Evolutionary conservation across 352 stramenopile species (phyloP).

Genomic region (Phytophthora tentaculata): DNA sequence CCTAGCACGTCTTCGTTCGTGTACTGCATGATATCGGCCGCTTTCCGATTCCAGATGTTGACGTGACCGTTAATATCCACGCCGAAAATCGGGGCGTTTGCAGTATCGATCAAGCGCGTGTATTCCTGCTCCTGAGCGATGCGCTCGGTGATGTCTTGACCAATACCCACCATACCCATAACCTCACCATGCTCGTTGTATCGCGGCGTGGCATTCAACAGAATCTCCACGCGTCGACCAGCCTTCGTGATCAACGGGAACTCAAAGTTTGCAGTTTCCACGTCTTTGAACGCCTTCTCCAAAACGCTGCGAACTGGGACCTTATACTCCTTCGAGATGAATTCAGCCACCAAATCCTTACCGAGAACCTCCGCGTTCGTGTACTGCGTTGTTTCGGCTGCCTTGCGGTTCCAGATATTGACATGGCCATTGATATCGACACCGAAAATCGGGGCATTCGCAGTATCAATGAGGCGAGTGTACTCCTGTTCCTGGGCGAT

Average conservation of each 20-base stretch:
- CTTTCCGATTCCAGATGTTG: constrained; percentile 64
- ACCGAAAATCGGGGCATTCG: constrained; percentile 20
- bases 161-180: constrained; percentile 29
- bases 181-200: constrained; percentile 28
- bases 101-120: constrained; percentile 45
- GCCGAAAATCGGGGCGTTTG: constrained; percentile 49
- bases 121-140: constrained; percentile 29
- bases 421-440: constrained; percentile 13
- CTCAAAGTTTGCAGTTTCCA: constrained; percentile 35
- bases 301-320: constrained; percentile 26
- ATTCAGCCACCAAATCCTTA: constrained; percentile 31
- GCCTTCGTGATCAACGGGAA: constrained; percentile 26
- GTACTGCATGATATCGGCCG: constrained; percentile 57
- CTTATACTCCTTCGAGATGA: constrained; percentile 24
- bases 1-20: constrained; percentile 50
- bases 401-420: constrained; percentile 28
- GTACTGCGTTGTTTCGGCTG: constrained; percentile 54
- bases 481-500: constrained; percentile 27
- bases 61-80: constrained; percentile 52
- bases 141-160: constrained; percentile 27
- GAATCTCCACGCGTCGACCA: constrained; percentile 20
- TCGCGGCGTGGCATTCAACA: constrained; percentile 22
- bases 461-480: constrained; percentile 18
- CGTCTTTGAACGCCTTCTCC: constrained; percentile 50
- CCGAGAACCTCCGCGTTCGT: constrained; percentile 49